Percentiles rank a stretch among this genome's conserved stretches.
These are phyloP conservation scores for Entoloma clypeatum DNA, from an alignment of 1,284 basidiomycete genomes.

Conservation along the genomic window DNA sequence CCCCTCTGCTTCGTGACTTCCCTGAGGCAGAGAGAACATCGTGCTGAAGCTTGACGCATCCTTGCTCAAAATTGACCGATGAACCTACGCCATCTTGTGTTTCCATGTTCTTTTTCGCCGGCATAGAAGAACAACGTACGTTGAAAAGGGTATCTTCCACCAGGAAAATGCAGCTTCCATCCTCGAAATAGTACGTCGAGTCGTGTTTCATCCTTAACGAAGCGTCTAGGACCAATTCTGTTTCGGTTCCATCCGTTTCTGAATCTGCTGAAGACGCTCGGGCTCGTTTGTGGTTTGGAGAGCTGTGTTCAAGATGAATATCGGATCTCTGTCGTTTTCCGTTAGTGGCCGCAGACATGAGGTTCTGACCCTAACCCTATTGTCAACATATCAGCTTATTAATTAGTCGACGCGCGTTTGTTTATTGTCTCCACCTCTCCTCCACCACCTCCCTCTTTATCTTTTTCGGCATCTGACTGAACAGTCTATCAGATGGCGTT, in stretches of 20 bases:
- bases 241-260: conserved; percentile 7
- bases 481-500: conserved; percentile 48
- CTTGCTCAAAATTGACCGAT: conserved; percentile 56
- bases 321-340: conserved; percentile 14
- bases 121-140: conserved; percentile 34
- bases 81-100: conserved; percentile 42
- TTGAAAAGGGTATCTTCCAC: conserved; percentile 59
- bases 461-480: conserved; percentile 2
- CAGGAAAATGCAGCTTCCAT: conserved; percentile 24
- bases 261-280: conserved; percentile 9
- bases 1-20: conserved; percentile 45
- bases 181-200: conserved; percentile 24
- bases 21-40: conserved; percentile 63
- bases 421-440: conserved; percentile 14
- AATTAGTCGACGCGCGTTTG: conserved; percentile 14
- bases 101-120: background rate
- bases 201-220: conserved; percentile 18
- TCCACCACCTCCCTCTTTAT: conserved; percentile 16
- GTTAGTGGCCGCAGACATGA: conserved; percentile 1
- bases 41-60: conserved; percentile 60
- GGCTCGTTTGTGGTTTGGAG: conserved; percentile 8
- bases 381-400: conserved; percentile 21
- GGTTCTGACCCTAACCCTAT: conserved; percentile 9
- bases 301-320: background rate
- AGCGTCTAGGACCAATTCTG: conserved; percentile 8